phyloP scores from a whole-genome alignment of 768 basidiomycete species.

The Tylopilus subfusipes region DNA sequence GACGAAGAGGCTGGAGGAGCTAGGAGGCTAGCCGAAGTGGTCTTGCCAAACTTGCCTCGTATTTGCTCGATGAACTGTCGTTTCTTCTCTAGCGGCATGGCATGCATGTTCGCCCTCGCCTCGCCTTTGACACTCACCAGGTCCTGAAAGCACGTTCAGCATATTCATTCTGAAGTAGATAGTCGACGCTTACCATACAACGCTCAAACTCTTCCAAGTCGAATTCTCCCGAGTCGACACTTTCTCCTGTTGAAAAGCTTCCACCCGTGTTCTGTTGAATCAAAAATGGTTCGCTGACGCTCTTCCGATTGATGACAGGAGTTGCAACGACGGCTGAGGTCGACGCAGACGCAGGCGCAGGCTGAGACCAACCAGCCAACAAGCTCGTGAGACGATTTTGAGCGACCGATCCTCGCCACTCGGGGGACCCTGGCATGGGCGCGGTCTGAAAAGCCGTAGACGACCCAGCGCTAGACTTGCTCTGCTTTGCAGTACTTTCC shows the following conservation, averaged over 20 bases:
- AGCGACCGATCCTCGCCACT: constrained; percentile 53
- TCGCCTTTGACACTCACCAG: constrained; percentile 71
- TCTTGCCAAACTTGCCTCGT: constrained; percentile 34
- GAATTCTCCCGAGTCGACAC: constrained; percentile 29
- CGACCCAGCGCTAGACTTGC: constrained; percentile 30
- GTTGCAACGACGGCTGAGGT: constrained; percentile 29
- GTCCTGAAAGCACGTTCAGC: constrained; percentile 44
- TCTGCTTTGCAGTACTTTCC: constrained; percentile 64
- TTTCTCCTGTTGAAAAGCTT: constrained; percentile 26
- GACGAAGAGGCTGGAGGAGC: constrained; percentile 37
- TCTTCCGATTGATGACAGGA: constrained; percentile 46
- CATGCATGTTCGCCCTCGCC: constrained; percentile 58
- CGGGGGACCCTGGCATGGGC: constrained; percentile 34
- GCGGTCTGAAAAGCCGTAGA: constrained; percentile 16
- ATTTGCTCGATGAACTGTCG: constrained; percentile 61
- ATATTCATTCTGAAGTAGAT: not conserved
- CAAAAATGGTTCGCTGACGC: constrained; percentile 69
- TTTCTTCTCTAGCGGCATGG: constrained; percentile 60
- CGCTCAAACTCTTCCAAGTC: constrained; percentile 56
- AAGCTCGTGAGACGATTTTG: constrained; percentile 61
- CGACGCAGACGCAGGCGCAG: constrained; percentile 38
- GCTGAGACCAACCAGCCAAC: constrained; percentile 63
- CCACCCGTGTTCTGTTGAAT: constrained; percentile 45
- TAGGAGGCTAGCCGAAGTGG: constrained; percentile 26
- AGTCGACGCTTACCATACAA: constrained; percentile 55